A percentile compares a stretch with the other conserved stretches of the same genome.
phyloP scores from a whole-genome alignment of 1,139 yeast species.

The Wickerhamomyces sp. region DNA sequence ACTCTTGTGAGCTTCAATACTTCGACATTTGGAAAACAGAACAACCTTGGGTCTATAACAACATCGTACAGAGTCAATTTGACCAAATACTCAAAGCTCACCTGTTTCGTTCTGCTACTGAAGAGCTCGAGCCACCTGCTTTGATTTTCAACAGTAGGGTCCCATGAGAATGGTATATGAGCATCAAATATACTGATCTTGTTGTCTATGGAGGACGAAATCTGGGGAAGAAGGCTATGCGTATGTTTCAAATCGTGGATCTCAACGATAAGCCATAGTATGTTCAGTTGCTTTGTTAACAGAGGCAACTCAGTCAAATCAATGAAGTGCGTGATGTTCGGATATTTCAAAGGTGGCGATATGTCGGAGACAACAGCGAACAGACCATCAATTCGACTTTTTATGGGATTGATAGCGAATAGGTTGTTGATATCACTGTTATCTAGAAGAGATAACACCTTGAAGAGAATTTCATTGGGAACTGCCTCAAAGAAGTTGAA shows the following conservation, averaged over 20 bases:
- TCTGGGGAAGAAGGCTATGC: background rate
- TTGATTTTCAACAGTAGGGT: constrained; percentile 1
- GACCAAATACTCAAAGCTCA: constrained; percentile 9
- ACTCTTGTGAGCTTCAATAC: constrained; percentile 5
- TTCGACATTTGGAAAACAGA: constrained; percentile 6
- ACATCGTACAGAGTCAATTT: constrained; percentile 5
- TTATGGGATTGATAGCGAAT: background rate
- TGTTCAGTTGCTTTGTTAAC: background rate
- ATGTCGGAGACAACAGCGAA: constrained; percentile 6
- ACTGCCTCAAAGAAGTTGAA: too few species aligned
- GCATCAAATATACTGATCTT: constrained; percentile 10
- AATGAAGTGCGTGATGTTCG: background rate
- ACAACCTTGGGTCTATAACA: constrained; percentile 5
- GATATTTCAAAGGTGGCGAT: background rate
- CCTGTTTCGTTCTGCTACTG: constrained; percentile 2
- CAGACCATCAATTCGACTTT: constrained; percentile 1
- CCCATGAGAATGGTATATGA: constrained; percentile 2
- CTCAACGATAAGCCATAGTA: constrained; percentile 9
- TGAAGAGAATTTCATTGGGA: constrained; percentile 8
- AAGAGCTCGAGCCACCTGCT: constrained; percentile 6
- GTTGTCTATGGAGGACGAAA: constrained; percentile 3
- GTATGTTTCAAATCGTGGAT: constrained; percentile 8
- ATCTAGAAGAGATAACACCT: constrained; percentile 3
- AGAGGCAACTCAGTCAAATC: background rate
- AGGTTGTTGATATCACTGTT: constrained; percentile 6